Conservation (phyloP, 75 land plant species). For the Azolla pinnata region DNA sequence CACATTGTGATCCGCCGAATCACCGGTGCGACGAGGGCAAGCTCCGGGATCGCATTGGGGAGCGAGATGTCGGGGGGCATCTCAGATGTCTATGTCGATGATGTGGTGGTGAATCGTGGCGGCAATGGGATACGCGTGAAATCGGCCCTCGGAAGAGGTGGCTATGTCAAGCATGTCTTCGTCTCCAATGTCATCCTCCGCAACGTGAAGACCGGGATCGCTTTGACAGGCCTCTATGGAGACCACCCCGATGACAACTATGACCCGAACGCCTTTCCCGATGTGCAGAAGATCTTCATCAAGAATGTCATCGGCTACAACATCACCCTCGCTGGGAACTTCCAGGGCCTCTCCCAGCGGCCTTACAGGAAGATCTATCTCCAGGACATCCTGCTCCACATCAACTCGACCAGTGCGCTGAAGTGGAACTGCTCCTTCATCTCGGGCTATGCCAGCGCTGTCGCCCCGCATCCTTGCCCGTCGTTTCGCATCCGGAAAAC, state of each 20-base stretch:
- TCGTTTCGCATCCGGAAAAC: too few relatives aligned
- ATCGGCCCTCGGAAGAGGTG: constrained; percentile 69
- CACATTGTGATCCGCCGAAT: constrained; percentile 26
- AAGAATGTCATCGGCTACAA: constrained; percentile 48
- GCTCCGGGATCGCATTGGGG: constrained; percentile 71
- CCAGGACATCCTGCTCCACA: constrained; percentile 38
- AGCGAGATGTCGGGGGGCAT: constrained; percentile 94
- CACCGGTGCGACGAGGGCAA: constrained; percentile 24
- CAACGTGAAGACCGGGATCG: constrained; percentile 43
- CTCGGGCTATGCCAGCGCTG: constrained; percentile 42
- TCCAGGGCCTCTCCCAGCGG: constrained; percentile 49
- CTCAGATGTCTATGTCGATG: constrained; percentile 47
- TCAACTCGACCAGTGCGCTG: constrained; percentile 14
- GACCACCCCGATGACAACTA: not conserved
- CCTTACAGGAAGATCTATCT: constrained; percentile 48
- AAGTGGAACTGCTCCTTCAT: constrained; percentile 83
- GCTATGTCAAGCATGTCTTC: constrained; percentile 30
- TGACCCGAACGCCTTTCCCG: constrained; percentile 54
- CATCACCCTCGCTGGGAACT: constrained; percentile 44
- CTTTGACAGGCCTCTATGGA: constrained; percentile 29
- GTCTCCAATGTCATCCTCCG: not conserved
- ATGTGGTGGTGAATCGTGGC: constrained; percentile 36
- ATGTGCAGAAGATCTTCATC: constrained; percentile 41
- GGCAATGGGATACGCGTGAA: constrained; percentile 47
- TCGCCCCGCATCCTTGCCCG: constrained; percentile 49